Evolutionary conservation across 495 filamentous ascomycete species (phyloP), one percentile per base, ranked within the genome.

Genomic region (Pyronema omphalodes): DNA sequence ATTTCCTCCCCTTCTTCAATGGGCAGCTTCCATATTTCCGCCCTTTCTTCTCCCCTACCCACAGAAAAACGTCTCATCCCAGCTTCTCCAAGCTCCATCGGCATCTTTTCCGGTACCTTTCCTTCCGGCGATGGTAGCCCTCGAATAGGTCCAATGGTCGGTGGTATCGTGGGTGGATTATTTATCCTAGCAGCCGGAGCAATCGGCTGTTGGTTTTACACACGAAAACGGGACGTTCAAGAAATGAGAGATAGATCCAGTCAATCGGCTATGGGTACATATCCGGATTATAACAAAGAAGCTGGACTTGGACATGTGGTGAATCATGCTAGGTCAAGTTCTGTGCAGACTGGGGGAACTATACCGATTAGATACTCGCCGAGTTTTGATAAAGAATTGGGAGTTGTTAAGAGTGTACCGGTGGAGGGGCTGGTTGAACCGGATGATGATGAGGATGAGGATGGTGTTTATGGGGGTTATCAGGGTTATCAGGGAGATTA

Each of bases 81-180:
- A 5, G 60, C 60, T 17, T 64, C 61, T 6, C 51, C 49, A 11
- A 17, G 36, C n/a, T 63, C 61, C 0, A 50, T 60, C 14, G 36
- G 37, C 11, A 51, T 64, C 37, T 64, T 64, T 17, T 37, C 43
- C 33, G 46, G 57, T n/a, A 57, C 45, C n/a, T 46, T 45, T 33
- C 18, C 53, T 12, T 17, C 17, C 17, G 34, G 37, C 33, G 40
- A 39, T 1, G 49, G 49, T 18, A 50, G 44, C 7, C 57, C 53
- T 14, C 44, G 46, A 12, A 11, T 64, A 8, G 61, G 60, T 4
- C 54, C 61, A n/a, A 64, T 64, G 39, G 46, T 63, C 15, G 61
- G 61, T 3, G 61, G 61, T 7, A 63, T 63, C 17, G 50, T 64
- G 6, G 61, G 61, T 9, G 61, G 61, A 8, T 35, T 64, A 5